Evolutionary conservation across 495 filamentous ascomycete genomes (phyloP).

Genomic region (Daldinia grandis): DNA sequence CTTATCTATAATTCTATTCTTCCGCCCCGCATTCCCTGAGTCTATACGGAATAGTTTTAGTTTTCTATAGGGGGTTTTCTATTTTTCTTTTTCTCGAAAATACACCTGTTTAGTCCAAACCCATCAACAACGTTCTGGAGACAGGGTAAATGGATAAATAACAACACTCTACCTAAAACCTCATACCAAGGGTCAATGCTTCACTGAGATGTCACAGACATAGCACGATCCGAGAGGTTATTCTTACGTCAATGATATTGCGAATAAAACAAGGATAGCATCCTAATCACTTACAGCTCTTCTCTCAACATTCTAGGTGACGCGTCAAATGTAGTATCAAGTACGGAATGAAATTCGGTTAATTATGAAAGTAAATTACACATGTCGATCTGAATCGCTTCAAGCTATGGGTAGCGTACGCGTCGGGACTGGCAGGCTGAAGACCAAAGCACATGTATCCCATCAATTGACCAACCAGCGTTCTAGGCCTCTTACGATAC

Average conservation of each 20-base stretch:
- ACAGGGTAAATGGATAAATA: constrained; percentile 24
- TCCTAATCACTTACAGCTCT: constrained; percentile 10
- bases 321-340: constrained; percentile 29
- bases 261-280: constrained; percentile 28
- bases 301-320: constrained; percentile 8
- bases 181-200: neutral
- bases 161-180: constrained; percentile 9
- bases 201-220: neutral
- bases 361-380: constrained; percentile 31
- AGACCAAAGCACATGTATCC: constrained; percentile 58
- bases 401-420: constrained; percentile 54
- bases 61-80: too few species aligned
- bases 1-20: constrained; percentile 2
- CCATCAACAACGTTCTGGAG: neutral
- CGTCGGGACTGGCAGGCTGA: constrained; percentile 50
- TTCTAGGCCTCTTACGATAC: constrained; percentile 1
- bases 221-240: constrained; percentile 3
- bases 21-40: constrained; percentile 19
- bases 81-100: too few species aligned
- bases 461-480: constrained; percentile 47
- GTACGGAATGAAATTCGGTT: constrained; percentile 20
- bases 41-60: neutral
- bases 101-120: neutral
- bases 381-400: constrained; percentile 55
- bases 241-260: constrained; percentile 20